Evolutionary conservation across 768 basidiomycete genomes (phyloP), one percentile per base, ranked within the genome.

Genomic region (Pleurotus pulmonarius): DNA sequence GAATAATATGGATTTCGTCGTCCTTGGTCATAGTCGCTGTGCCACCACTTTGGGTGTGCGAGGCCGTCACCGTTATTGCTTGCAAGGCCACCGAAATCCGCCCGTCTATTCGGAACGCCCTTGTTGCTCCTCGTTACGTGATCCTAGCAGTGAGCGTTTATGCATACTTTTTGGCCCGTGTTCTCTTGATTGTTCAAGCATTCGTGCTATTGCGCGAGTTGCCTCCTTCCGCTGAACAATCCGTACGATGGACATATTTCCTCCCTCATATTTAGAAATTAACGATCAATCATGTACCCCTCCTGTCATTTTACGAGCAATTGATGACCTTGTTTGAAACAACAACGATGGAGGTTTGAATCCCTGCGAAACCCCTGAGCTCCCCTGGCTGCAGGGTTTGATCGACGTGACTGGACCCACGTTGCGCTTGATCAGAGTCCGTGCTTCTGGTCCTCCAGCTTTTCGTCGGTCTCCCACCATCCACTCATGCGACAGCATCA

Each of bases 1-100:
- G 56, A 45, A 45, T 61, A 5, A 15, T 68, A 2, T 72, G 70
- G 70, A 62, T 63, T 4, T 44, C 57, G 16, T 63, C 46, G 5
- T 58, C 66, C 1, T 20, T 64, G 3, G 40, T 61, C 4, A 60
- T 69, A n/a, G 57, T 60, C 37, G 13, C 20, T 29, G 20, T 24
- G 29, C 59, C 59, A 18, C 20, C 49, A 16, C 44, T 46, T 20
- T 46, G 37, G 41, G 38, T 34, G 29, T 34, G 29, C 29, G 29
- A 34, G 29, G 29, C 15, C 49, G 5, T 15, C 46, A 20, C 22
- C 15, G 22, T n/a, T 48, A 48, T 48, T 18, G 15, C 46, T 48
- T 24, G 24, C 26, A 20, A 48, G 26, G 46, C 22, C 22, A 24
- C 22, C 15, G 46, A 20, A 48, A n/a, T 15, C 2, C n/a, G 11